A percentile compares a stretch with the other conserved stretches of the same genome.
These are phyloP conservation scores for Auricularia auricula-judae DNA, from an alignment of 768 basidiomycete species.

Conservation along the genomic window DNA sequence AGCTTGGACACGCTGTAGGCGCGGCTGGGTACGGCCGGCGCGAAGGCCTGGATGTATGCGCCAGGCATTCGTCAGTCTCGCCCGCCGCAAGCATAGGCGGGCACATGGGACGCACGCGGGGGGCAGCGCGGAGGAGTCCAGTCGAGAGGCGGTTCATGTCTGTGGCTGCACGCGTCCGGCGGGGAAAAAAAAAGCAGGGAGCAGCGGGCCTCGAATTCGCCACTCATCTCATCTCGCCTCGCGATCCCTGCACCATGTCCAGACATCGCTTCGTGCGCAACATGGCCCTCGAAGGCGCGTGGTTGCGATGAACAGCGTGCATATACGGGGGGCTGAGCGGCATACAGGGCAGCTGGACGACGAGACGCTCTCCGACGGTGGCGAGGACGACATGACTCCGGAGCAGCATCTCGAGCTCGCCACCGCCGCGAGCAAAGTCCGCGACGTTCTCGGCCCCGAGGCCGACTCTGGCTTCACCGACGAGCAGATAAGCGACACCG, in stretches of 20 bases:
- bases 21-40: slow-evolving; percentile 34
- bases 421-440: slow-evolving; percentile 57
- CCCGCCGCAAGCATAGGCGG: slow-evolving; percentile 17
- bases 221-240: slow-evolving; percentile 1
- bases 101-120: slow-evolving; percentile 34
- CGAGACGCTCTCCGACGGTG: slow-evolving; percentile 63
- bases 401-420: slow-evolving; percentile 69
- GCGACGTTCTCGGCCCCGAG: slow-evolving; percentile 54
- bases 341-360: slow-evolving; percentile 51
- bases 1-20: slow-evolving; percentile 60
- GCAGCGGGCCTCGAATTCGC: slow-evolving; percentile 20
- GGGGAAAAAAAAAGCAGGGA: slow-evolving; percentile 35
- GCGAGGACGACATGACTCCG: slow-evolving; percentile 68
- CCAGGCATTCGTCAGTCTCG: neutral
- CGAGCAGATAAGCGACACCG: slow-evolving; percentile 56
- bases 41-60: slow-evolving; percentile 5
- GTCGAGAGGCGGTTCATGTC: slow-evolving; percentile 24
- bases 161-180: neutral
- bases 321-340: slow-evolving; percentile 36
- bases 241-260: slow-evolving; percentile 47
- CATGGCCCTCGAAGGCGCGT: slow-evolving; percentile 62
- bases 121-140: slow-evolving; percentile 34
- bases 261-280: slow-evolving; percentile 85
- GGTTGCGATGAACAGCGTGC: neutral
- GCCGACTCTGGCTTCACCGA: slow-evolving; percentile 61